Evolutionary conservation across 164 flowering plant genomes (phyloP).

Genomic region (Tinospora cordifolia): DNA sequence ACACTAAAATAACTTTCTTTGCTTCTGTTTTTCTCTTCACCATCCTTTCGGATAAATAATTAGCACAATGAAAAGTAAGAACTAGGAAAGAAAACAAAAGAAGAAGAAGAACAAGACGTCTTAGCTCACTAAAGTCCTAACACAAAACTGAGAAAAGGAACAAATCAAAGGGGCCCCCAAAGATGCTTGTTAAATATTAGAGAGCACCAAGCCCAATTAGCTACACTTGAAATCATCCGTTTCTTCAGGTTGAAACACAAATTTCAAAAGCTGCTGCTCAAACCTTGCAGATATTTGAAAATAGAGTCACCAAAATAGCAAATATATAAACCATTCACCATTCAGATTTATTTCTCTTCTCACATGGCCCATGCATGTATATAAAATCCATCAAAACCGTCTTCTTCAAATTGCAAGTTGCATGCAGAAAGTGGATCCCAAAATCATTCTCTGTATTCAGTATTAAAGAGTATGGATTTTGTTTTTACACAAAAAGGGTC

Average conservation of each 20-base stretch:
- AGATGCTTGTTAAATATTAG: conserved; percentile 11
- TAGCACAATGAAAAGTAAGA: conserved; percentile 2
- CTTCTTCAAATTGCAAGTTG: not conserved
- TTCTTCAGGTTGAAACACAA: conserved; percentile 10
- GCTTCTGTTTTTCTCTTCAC: not conserved
- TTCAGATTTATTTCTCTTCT: not conserved
- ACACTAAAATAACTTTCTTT: not conserved
- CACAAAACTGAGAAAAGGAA: not conserved
- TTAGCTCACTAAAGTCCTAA: not conserved
- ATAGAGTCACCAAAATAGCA: not conserved
- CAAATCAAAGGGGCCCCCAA: conserved; percentile 2
- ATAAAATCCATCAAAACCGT: not conserved
- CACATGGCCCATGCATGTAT: conserved; percentile 4
- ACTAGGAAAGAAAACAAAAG: not conserved
- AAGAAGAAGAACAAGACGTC: not conserved
- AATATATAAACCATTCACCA: not conserved
- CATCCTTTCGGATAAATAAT: not conserved
- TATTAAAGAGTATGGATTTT: not conserved
- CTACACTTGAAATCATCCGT: too few species aligned
- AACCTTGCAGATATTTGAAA: conserved; percentile 13
- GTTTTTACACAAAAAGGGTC: conserved; percentile 5
- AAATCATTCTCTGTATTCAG: not conserved
- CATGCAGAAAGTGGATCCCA: not conserved
- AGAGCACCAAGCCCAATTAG: conserved; percentile 13
- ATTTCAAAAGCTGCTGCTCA: not conserved